Evolutionary conservation across 225 moss, liverwort and hornwort genomes (phyloP).

Genomic region (Sphagnum contortum): DNA sequence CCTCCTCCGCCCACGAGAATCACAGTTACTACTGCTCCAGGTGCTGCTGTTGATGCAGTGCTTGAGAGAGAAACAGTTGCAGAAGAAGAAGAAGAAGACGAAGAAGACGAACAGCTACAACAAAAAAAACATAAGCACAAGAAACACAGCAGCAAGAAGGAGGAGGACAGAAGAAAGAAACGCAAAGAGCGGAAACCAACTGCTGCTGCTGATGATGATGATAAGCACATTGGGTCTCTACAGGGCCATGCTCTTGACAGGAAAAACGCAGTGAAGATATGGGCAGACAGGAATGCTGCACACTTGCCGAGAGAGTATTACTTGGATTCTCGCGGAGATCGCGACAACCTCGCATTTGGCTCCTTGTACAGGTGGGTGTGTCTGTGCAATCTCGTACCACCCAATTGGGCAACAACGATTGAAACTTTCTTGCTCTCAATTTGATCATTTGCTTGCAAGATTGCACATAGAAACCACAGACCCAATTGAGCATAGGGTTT

Average conservation of each 20-base stretch:
- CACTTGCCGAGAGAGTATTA: conserved; percentile 53
- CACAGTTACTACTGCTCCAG: too few species aligned
- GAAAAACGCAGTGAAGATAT: conserved; percentile 45
- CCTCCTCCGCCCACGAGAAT: conserved; percentile 13
- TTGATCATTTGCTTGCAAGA: neutral
- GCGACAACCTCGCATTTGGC: conserved; percentile 86
- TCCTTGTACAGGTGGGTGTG: conserved; percentile 71
- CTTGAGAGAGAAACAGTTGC: conserved; percentile 26
- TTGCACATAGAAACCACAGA: neutral
- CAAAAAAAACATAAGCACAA: too few species aligned
- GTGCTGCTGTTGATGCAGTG: conserved; percentile 16
- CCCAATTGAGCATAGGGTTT: conserved; percentile 7
- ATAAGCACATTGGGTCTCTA: conserved; percentile 42
- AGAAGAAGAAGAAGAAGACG: conserved; percentile 26
- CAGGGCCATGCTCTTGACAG: conserved; percentile 42
- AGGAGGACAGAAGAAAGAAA: conserved; percentile 40
- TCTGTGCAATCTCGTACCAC: conserved; percentile 5
- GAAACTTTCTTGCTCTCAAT: neutral
- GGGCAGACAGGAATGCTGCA: conserved; percentile 44
- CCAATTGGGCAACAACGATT: neutral
- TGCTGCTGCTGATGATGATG: conserved; percentile 42
- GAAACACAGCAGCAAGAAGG: conserved; percentile 20
- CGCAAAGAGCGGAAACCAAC: conserved; percentile 28
- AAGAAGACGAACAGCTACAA: conserved; percentile 12
- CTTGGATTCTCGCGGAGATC: conserved; percentile 83